Conservation (phyloP, 495 filamentous ascomycete species). For the Neurospora sp. region DNA sequence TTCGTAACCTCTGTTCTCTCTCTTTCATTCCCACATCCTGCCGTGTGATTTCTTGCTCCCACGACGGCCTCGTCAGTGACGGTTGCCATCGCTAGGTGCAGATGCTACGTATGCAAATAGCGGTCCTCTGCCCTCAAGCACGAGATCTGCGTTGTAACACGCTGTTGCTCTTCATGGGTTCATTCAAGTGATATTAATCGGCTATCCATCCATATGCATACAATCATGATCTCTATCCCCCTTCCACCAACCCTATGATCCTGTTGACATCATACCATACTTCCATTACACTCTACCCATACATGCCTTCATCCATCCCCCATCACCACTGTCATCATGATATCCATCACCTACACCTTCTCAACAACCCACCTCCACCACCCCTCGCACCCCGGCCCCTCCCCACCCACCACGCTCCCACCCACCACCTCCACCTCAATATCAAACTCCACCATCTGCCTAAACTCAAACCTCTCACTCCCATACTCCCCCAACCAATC, state of each 20-base stretch:
- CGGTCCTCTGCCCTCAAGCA: too few relatives aligned
- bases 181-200: not conserved
- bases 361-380: conserved; percentile 82
- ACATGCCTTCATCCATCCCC: not conserved
- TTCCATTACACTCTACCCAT: not conserved
- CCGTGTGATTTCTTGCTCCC: too few relatives aligned
- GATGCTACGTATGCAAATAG: too few relatives aligned
- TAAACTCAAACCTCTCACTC: conserved; percentile 66
- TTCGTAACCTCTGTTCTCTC: too few relatives aligned
- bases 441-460: conserved; percentile 70
- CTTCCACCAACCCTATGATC: not conserved
- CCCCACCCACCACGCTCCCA: conserved; percentile 60
- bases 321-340: not conserved
- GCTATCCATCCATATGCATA: not conserved
- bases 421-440: conserved; percentile 70
- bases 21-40: too few relatives aligned
- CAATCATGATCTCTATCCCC: not conserved
- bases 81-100: too few relatives aligned
- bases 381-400: conserved; percentile 56
- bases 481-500: conserved; percentile 76
- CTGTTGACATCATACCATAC: not conserved
- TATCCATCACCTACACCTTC: conserved; percentile 10
- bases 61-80: too few relatives aligned
- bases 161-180: too few relatives aligned
- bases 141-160: too few relatives aligned